Conservation (phyloP, 164 flowering plant genomes). For the Malania oleifera region DNA sequence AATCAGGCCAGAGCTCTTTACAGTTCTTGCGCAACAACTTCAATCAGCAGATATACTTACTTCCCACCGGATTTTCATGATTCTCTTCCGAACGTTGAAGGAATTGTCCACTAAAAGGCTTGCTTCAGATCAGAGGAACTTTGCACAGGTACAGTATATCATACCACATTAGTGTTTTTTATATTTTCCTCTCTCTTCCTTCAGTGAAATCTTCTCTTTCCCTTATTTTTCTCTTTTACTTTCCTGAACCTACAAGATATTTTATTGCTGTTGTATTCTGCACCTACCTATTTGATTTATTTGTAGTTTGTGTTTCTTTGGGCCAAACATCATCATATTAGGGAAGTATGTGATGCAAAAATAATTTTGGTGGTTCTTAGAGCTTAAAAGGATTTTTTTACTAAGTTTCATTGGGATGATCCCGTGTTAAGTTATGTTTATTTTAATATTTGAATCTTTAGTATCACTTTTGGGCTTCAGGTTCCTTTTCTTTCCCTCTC, state of each 20-base stretch:
- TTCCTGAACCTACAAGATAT: neutral
- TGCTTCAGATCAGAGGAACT: slow-evolving; percentile 69
- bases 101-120: slow-evolving; percentile 95
- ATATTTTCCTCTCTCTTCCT: neutral
- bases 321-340: no score
- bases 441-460: no score
- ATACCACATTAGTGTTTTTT: neutral
- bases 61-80: slow-evolving; percentile 82
- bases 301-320: no score
- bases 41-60: slow-evolving; percentile 74
- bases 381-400: no score
- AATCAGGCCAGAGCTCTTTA: slow-evolving; percentile 82
- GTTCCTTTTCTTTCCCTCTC: no score
- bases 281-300: no score
- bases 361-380: no score
- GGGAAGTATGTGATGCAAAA: no score
- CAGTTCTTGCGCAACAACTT: slow-evolving; percentile 73
- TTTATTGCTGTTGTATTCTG: no score
- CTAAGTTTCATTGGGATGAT: no score
- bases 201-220: neutral
- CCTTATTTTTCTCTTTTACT: neutral
- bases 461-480: no score
- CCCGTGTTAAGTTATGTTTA: no score
- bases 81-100: slow-evolving; percentile 82
- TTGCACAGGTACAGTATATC: slow-evolving; percentile 56